Percentiles rank a stretch among this genome's conserved stretches.
Evolutionary conservation across 495 filamentous ascomycete species (phyloP).

Genomic region (Saxophila tyrrhenica): DNA sequence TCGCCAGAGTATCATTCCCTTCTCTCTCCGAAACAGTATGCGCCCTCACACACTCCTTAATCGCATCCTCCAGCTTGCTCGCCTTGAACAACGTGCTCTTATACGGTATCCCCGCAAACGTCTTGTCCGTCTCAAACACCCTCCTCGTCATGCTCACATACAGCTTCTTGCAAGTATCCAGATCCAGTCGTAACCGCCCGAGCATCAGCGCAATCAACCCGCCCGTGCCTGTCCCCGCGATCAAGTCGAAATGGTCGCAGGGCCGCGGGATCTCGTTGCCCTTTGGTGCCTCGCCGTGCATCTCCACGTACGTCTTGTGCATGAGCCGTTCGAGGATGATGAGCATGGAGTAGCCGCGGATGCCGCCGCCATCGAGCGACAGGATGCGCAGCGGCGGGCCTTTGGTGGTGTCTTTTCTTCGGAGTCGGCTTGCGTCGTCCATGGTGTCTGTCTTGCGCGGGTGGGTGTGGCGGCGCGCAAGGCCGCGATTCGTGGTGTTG

Average conservation of each 20-base stretch:
- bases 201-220: slow-evolving; percentile 95
- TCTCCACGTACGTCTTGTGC: slow-evolving; percentile 82
- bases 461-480: no score
- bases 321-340: slow-evolving; percentile 93
- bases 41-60: slow-evolving; percentile 76
- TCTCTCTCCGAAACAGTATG: slow-evolving; percentile 73
- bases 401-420: slow-evolving; percentile 87
- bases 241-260: slow-evolving; percentile 96
- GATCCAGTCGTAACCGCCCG: slow-evolving; percentile 76
- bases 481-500: slow-evolving; percentile 2
- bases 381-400: slow-evolving; percentile 85
- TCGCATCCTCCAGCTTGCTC: slow-evolving; percentile 86
- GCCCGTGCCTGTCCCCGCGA: slow-evolving; percentile 87
- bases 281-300: slow-evolving; percentile 68
- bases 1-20: slow-evolving; percentile 45
- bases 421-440: slow-evolving; percentile 29
- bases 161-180: slow-evolving; percentile 91
- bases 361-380: slow-evolving; percentile 90
- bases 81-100: slow-evolving; percentile 92
- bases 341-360: slow-evolving; percentile 93
- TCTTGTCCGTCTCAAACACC: slow-evolving; percentile 98
- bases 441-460: slow-evolving; percentile 7
- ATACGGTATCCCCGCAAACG: slow-evolving; percentile 86
- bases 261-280: slow-evolving; percentile 88
- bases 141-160: slow-evolving; percentile 87